Evolutionary conservation across 164 flowering plant species (phyloP), one percentile per base, ranked within the genome.

Genomic region (Litsea cubeba): DNA sequence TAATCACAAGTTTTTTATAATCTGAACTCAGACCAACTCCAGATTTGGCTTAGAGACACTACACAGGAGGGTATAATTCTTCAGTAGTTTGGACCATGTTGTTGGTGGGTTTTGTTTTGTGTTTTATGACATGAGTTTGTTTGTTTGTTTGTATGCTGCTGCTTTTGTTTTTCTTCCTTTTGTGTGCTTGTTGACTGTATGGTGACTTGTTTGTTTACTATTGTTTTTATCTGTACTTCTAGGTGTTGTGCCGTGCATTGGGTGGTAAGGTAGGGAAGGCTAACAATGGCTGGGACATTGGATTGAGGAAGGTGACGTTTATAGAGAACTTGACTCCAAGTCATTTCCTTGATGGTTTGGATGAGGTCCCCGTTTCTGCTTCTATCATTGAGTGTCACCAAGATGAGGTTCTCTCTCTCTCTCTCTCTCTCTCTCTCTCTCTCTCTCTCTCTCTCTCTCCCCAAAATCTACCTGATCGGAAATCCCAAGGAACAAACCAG

Each of bases 361-460:
- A 76, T 40, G 84, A 82, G 50, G 79, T 83, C 62, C 91, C 92
- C 20, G 12, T 77, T 70, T 71, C 75, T 4, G 86, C 88, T 50
- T 76, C 84, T 6, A 86, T 91, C n/a, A 84, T 91, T 23, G 89
- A 91, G 75, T 89, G 93, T 76, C 97, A 91, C 68, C 95, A 88
- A 79, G 97, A 92, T 81, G 95, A 90, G 85, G 86, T 84, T 30
- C 62, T 23, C 22, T 46, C 58, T 54, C 74, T 64, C 51, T 25
- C 66, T 71, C 66, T 62, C 26, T 3, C 30, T 2, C 28, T 26
- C 28, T 26, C 28, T 26, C 28, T 26, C 28, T 0, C 28, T 26
- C 28, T 26, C 28, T 2, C 1, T 26, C 28, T 28, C 30, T 30
- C 35, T 26, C 28, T 2, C 1, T 26, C 28, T 28, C 30, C 4